Conservation (phyloP, 2,329 filamentous ascomycete genomes). For the Tolypocladium endophyticum region DNA sequence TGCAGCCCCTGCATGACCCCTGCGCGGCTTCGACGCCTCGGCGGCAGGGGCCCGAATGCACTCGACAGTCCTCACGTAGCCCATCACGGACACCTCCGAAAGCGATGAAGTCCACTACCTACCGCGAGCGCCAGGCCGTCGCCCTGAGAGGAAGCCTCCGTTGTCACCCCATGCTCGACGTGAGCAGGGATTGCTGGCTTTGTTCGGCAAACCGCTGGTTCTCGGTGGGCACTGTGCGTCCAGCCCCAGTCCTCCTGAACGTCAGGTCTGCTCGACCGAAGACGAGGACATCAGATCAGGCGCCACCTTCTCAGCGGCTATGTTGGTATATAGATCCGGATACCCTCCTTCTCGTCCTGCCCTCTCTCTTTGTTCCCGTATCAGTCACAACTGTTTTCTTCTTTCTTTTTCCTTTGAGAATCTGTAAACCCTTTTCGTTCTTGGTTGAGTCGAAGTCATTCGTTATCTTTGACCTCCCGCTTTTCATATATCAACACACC, state of each 20-base stretch:
- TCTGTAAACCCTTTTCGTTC: background rate
- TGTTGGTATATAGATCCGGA: background rate
- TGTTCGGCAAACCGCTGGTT: background rate
- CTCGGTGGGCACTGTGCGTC: background rate
- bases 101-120: background rate
- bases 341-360: background rate
- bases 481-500: constrained; percentile 16
- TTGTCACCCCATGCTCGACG: background rate
- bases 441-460: background rate
- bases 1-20: background rate
- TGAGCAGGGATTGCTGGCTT: background rate
- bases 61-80: background rate
- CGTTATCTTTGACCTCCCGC: constrained; percentile 1
- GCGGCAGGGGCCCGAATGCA: background rate
- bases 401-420: background rate
- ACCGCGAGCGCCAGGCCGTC: background rate
- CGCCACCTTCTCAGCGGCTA: background rate
- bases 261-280: background rate
- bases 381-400: background rate
- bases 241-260: background rate
- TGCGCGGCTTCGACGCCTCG: background rate
- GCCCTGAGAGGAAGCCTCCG: background rate
- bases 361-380: background rate
- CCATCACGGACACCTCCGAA: background rate
- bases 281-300: background rate